Conservation (phyloP, 371 early-diverging fungal species). For the Chytridium lagenaria region DNA sequence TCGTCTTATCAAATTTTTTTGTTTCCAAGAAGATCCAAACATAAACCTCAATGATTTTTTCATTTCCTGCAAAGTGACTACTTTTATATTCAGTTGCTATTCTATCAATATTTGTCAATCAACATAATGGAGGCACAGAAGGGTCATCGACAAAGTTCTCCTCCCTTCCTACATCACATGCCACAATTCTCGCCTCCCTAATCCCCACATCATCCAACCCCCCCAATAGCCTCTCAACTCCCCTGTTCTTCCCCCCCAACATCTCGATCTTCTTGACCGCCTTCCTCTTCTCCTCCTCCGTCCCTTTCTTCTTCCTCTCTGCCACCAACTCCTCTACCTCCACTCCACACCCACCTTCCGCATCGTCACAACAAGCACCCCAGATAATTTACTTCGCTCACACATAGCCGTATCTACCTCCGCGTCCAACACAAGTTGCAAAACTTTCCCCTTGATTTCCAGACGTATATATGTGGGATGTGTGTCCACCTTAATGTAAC, state of each 20-base stretch:
- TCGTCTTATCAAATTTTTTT: no score
- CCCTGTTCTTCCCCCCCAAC: background rate
- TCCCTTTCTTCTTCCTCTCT: conserved; percentile 19
- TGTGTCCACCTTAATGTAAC: conserved; percentile 55
- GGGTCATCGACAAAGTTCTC: conserved; percentile 59
- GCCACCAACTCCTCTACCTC: conserved; percentile 15
- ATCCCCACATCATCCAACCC: background rate
- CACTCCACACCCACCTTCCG: conserved; percentile 25
- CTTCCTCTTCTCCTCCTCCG: background rate
- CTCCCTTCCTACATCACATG: conserved; percentile 26
- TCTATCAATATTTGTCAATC: background rate
- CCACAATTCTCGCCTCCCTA: background rate
- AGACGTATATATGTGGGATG: conserved; percentile 48
- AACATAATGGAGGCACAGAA: conserved; percentile 55
- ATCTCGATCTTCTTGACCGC: conserved; percentile 1
- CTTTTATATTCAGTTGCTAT: no score
- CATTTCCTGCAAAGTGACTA: no score
- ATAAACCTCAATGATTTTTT: no score
- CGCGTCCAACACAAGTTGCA: conserved; percentile 52
- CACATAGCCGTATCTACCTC: conserved; percentile 43
- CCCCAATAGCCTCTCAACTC: background rate
- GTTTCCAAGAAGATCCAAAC: no score
- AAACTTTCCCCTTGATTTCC: conserved; percentile 51
- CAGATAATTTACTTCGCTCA: conserved; percentile 52
- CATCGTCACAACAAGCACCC: conserved; percentile 54